Conservation (phyloP, 352 stramenopile species). For the Phytophthora constricta region DNA sequence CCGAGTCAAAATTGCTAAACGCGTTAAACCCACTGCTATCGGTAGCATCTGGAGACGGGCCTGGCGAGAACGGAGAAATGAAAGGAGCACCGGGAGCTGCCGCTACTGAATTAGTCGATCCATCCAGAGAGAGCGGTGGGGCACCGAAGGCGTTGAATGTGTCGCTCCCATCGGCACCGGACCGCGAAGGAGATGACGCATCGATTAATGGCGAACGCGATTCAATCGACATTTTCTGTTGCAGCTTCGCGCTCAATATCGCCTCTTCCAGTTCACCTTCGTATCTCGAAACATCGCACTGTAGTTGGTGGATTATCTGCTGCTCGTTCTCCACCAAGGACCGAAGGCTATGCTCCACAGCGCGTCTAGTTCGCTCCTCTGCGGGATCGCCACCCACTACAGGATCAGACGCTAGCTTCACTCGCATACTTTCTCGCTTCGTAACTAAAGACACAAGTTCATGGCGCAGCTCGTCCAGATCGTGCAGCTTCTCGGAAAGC, state of each 20-base stretch:
- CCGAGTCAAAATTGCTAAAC: constrained; percentile 46
- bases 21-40: constrained; percentile 44
- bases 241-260: constrained; percentile 42
- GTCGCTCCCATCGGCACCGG: constrained; percentile 9
- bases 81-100: constrained; percentile 23
- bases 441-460: constrained; percentile 72
- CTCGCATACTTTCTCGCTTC: constrained; percentile 68
- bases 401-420: constrained; percentile 22
- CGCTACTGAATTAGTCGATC: constrained; percentile 18
- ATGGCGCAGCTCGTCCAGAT: constrained; percentile 76
- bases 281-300: constrained; percentile 54
- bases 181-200: constrained; percentile 14
- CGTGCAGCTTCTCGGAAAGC: constrained; percentile 66
- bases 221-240: constrained; percentile 41
- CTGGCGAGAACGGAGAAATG: constrained; percentile 31
- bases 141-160: constrained; percentile 26
- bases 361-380: constrained; percentile 45
- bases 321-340: constrained; percentile 67
- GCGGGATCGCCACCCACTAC: constrained; percentile 15
- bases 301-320: constrained; percentile 54
- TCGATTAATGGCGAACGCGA: constrained; percentile 32
- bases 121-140: constrained; percentile 26
- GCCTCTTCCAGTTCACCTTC: constrained; percentile 61
- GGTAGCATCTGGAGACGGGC: constrained; percentile 20
- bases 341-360: constrained; percentile 58